Evolutionary conservation across 1,139 yeast species (phyloP), one percentile per base, ranked within the genome.

Genomic region (Saccharomyces hybrid): DNA sequence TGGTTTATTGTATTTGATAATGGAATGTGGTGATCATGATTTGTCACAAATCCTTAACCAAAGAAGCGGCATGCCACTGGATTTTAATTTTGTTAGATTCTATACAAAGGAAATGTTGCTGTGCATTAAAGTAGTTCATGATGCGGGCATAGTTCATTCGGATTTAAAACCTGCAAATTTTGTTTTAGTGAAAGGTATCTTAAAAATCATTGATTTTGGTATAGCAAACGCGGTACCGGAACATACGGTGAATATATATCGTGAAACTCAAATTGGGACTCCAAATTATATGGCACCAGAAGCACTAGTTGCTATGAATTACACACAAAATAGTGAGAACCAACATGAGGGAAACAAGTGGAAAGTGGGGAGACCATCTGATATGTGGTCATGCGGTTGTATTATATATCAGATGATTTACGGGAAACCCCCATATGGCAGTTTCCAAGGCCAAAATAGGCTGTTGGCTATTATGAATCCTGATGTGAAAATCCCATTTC

Each of bases 241-340:
- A 55, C 89, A 89, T 65, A 93, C 99, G 0, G 83, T 88, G 31
- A 93, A 93, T 64, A 82, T 93, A 25, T 93, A 91, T 67, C 78
- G 98, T 55, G 96, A 89, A 58, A 82, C 90, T 5, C 97, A 89
- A 68, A 86, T 90, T 55, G 99, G 99, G 2, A 93, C 99, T 0
- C 97, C 97, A 2, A 89, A 88, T 69, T 93, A 93, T 69, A 93
- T 93, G 99, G 97, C 99, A 0, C 99, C 99, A 0, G 99, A 93
- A 69, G 89, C 98, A 0, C 74, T 91, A 55, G 77, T 86, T 48
- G 96, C 70, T 1, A 85, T 68, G 81, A 82, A 53, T 77, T 72
- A 54, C 61, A 61, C 64, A 2, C 56, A 63, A 52, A 69, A 65
- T 49, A 68, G 67, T 49, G 65, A 64, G 32, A 55, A 65, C 50